Evolutionary conservation across 2,329 filamentous ascomycete genomes (phyloP), one percentile per base, ranked within the genome.

Genomic region (Lasiodiplodia sp.): DNA sequence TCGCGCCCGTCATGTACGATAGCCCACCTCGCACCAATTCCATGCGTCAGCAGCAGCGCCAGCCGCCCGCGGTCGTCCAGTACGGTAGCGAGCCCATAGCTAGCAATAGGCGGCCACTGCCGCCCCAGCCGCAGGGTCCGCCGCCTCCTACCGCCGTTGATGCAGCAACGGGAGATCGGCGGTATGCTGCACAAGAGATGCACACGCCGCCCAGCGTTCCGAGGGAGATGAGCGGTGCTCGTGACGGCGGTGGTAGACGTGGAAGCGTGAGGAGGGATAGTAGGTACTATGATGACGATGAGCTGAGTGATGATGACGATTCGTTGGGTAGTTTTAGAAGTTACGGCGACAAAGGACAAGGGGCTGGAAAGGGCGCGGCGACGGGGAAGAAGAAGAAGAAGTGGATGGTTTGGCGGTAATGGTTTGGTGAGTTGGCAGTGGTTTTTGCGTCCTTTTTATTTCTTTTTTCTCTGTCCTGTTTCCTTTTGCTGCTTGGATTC

Each of bases 361-460:
- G 44, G 31, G 31, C 31, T 58, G 56, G 56, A 16, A 75, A 44
- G 28, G 37, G n/a, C n/a, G n/a, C 12, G 31, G 31, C n/a, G 34
- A 10, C 7, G 18, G 53, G 53, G 53, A 56, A 56, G 28, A 28
- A 28, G n/a, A 74, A 78, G 69, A 82, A 78, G 64, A 82, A 82
- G 71, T 80, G 75, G 78, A 78, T 77, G 77, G 77, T 79, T 72
- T 77, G 78, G 79, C 63, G 60, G 71, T 62, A 53, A 68, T 28
- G 23, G 16, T 25, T 25, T 5, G 10, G 10, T 10, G 34, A 51
- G 16, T n/a, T 16, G 28, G 2, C 12, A 3, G 28, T n/a, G 18
- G 31, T 47, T 8, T 37, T 21, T 16, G 4, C 14, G 16, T 38
- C 37, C 14, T 14, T 11, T 60, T 23, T 37, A 11, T 21, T 12